These are phyloP conservation scores for Aeschynomene evenia DNA, from an alignment of 306 rosid genomes.

Conservation along the genomic window DNA sequence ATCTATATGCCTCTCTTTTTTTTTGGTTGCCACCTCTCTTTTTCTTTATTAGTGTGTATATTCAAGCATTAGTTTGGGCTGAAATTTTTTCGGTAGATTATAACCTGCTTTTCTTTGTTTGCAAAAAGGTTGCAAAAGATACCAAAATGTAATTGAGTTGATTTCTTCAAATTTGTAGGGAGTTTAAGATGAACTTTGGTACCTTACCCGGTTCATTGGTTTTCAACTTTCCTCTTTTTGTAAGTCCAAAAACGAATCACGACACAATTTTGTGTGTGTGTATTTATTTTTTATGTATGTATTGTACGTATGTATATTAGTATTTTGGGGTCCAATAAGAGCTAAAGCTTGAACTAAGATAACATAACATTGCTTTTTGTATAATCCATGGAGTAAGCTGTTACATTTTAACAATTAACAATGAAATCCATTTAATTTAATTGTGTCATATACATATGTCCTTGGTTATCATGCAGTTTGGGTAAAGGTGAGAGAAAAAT, in stretches of 20 bases:
- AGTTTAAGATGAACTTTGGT: neutral
- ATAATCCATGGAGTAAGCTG: neutral
- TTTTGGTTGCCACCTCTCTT: neutral
- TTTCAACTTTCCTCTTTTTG: conserved; percentile 28
- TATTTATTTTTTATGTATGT: too few species aligned
- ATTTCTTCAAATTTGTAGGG: conserved; percentile 9
- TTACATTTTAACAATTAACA: neutral
- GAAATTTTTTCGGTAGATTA: neutral
- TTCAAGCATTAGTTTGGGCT: neutral
- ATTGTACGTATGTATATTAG: too few species aligned
- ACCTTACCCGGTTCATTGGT: conserved; percentile 33
- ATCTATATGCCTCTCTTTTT: neutral
- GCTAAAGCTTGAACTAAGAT: neutral
- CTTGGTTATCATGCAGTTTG: neutral
- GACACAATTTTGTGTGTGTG: neutral
- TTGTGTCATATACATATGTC: neutral
- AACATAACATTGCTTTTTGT: neutral
- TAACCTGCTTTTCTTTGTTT: neutral
- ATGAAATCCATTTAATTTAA: neutral
- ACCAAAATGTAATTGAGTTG: neutral
- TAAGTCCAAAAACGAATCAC: neutral
- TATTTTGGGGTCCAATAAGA: neutral
- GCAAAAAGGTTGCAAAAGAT: conserved; percentile 27
- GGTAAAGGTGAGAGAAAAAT: neutral
- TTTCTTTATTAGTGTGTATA: conserved; percentile 17